A percentile compares a stretch with the other conserved stretches of the same genome.
Conservation (phyloP, 2,329 filamentous ascomycete genomes). For the Stenocarpella maydis region DNA sequence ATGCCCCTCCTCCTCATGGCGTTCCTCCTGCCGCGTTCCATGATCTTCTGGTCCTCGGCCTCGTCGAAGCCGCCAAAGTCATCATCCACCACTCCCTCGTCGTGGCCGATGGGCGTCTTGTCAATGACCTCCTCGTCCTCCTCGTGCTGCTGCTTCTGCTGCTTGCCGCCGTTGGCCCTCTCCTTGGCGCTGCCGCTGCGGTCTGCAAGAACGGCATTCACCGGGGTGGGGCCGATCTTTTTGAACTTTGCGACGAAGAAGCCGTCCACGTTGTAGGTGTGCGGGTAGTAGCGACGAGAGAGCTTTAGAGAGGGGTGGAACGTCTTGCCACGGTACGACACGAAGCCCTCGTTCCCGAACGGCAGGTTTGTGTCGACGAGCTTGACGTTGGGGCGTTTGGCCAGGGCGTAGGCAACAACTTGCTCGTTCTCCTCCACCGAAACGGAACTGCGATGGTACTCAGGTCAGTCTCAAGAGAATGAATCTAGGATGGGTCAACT, state of each 20-base stretch:
- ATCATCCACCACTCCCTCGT: slow-evolving; percentile 56
- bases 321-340: slow-evolving; percentile 86
- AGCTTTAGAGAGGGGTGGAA: slow-evolving; percentile 87
- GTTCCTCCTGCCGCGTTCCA: slow-evolving; percentile 77
- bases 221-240: slow-evolving; percentile 82
- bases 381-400: slow-evolving; percentile 90
- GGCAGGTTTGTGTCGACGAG: slow-evolving; percentile 90
- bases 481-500: slow-evolving; percentile 29
- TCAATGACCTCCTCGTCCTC: slow-evolving; percentile 64
- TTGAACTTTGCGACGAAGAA: slow-evolving; percentile 99
- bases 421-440: slow-evolving; percentile 69
- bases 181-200: slow-evolving; percentile 36
- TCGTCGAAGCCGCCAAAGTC: slow-evolving; percentile 79
- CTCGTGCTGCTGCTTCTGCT: slow-evolving; percentile 31
- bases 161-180: slow-evolving; percentile 8
- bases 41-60: slow-evolving; percentile 74
- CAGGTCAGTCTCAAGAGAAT: slow-evolving; percentile 30
- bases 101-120: slow-evolving; percentile 69
- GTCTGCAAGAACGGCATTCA: slow-evolving; percentile 56
- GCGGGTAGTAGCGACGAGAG: slow-evolving; percentile 87
- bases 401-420: slow-evolving; percentile 92
- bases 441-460: slow-evolving; percentile 27
- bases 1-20: slow-evolving; percentile 77
- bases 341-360: slow-evolving; percentile 94
- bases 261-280: slow-evolving; percentile 94